Percentiles rank a stretch among this genome's conserved stretches.
These are phyloP conservation scores for Tephrocybe sp. DNA, from an alignment of 768 basidiomycete species.

Conservation along the genomic window DNA sequence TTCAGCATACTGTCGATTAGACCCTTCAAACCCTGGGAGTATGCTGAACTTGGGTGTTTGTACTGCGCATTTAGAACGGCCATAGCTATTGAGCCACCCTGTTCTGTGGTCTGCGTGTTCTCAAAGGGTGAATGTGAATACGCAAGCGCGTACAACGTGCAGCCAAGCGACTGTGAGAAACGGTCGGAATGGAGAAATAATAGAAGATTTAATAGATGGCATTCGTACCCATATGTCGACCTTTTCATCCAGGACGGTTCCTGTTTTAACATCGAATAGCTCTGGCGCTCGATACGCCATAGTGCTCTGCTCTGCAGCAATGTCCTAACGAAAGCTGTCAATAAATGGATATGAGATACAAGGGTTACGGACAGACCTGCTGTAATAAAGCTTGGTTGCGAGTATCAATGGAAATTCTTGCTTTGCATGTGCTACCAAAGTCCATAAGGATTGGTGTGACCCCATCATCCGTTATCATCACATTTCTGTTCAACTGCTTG, in stretches of 20 bases:
- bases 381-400: constrained; percentile 86
- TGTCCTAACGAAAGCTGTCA: constrained; percentile 53
- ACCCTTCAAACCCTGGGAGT: constrained; percentile 78
- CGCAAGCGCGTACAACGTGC: constrained; percentile 91
- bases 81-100: constrained; percentile 97
- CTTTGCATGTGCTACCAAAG: constrained; percentile 89
- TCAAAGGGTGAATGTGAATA: constrained; percentile 98
- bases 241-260: constrained; percentile 82
- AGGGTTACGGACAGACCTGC: constrained; percentile 50
- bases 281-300: constrained; percentile 99
- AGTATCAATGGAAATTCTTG: constrained; percentile 77
- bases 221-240: constrained; percentile 90
- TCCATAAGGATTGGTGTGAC: constrained; percentile 93
- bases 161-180: constrained; percentile 77
- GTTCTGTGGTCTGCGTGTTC: constrained; percentile 85
- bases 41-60: constrained; percentile 83
- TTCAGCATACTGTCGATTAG: constrained; percentile 86
- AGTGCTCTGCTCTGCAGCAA: constrained; percentile 96
- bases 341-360: neutral
- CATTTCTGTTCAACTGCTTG: constrained; percentile 54
- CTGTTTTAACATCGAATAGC: constrained; percentile 96
- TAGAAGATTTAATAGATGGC: neutral
- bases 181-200: constrained; percentile 1
- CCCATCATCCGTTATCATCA: constrained; percentile 96
- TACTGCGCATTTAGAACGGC: constrained; percentile 93